phyloP scores from a whole-genome alignment of 2,329 filamentous ascomycete species.

The Geoglossum cookeanum region DNA sequence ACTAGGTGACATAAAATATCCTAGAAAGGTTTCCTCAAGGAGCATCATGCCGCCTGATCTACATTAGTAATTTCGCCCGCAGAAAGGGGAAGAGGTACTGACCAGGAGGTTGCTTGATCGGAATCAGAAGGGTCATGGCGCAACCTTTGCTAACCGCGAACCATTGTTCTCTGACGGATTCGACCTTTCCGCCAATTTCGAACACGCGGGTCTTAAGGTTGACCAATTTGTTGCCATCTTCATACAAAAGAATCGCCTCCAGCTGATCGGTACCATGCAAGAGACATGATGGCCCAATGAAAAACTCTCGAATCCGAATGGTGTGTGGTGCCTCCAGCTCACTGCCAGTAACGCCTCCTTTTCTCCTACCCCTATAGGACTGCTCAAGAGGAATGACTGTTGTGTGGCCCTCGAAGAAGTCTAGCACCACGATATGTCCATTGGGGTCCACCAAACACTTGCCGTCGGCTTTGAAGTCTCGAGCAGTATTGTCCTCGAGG shows the following conservation, averaged over 20 bases:
- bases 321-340: conserved; percentile 41
- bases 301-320: conserved; percentile 45
- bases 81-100: conserved; percentile 25
- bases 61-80: background rate
- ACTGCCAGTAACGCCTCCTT: conserved; percentile 9
- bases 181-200: conserved; percentile 24
- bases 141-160: conserved; percentile 26
- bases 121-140: conserved; percentile 39
- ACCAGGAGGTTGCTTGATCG: conserved; percentile 39
- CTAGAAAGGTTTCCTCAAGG: conserved; percentile 37
- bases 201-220: conserved; percentile 36
- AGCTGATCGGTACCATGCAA: conserved; percentile 38
- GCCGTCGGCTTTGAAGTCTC: conserved; percentile 68
- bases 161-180: background rate
- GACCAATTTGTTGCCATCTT: conserved; percentile 38
- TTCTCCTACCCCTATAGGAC: conserved; percentile 31
- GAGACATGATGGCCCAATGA: conserved; percentile 46
- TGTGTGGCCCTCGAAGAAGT: conserved; percentile 49
- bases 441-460: conserved; percentile 70
- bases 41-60: conserved; percentile 47
- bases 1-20: background rate
- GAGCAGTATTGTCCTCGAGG: conserved; percentile 37
- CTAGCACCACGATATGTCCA: conserved; percentile 45
- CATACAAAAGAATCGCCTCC: conserved; percentile 44
- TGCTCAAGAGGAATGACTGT: conserved; percentile 42